phyloP scores from a whole-genome alignment of 345 rosid species.

The Pistacia integerrima region DNA sequence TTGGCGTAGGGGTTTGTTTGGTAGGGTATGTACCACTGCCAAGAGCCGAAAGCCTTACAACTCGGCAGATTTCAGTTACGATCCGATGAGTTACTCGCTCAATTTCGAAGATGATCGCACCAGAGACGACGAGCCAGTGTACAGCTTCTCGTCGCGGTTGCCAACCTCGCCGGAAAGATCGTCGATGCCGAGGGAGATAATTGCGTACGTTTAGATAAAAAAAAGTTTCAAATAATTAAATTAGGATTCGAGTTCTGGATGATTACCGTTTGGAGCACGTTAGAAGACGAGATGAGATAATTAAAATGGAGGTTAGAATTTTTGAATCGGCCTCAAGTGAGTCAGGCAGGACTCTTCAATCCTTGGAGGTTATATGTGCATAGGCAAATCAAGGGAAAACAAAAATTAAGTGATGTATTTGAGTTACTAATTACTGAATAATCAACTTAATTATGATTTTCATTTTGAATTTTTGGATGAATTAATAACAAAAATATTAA shows the following conservation, averaged over 20 bases:
- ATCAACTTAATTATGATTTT: too few species aligned
- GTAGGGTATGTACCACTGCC: conserved; percentile 25
- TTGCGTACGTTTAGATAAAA: not conserved
- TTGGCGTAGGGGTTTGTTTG: conserved; percentile 39
- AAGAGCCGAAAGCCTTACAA: conserved; percentile 28
- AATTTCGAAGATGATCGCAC: conserved; percentile 58
- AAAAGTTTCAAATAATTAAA: not conserved
- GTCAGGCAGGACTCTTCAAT: not conserved
- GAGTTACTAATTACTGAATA: not conserved
- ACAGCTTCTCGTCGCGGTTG: conserved; percentile 53
- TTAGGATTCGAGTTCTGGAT: not conserved
- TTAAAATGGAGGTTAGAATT: not conserved
- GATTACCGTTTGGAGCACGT: too few species aligned
- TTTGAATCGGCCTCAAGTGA: not conserved
- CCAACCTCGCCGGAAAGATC: conserved; percentile 31
- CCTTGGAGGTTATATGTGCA: not conserved
- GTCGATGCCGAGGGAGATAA: not conserved
- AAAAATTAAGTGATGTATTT: not conserved
- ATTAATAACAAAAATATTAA: too few species aligned
- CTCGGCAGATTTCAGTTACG: conserved; percentile 64
- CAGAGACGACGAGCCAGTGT: conserved; percentile 42
- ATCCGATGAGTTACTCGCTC: conserved; percentile 61
- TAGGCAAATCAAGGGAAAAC: too few species aligned
- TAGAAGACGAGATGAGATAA: too few species aligned
- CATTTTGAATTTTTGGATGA: too few species aligned